Base-by-base conservation (phyloP, 2,329 filamentous ascomycete species). In the Penicillium verrucosum region DNA sequence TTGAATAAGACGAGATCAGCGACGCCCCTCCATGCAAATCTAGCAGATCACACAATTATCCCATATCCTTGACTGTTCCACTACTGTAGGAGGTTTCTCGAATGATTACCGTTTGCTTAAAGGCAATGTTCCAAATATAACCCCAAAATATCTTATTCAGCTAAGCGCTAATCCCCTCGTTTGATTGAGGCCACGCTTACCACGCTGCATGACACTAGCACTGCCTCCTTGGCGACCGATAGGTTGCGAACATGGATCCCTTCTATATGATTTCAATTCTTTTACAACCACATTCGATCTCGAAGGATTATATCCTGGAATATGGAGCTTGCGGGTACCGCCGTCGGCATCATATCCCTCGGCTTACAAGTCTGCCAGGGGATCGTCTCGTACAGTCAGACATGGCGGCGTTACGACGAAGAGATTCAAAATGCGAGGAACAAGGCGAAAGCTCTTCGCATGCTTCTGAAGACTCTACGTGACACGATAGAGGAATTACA, bases 321-420 rank as follows among this genome's bases (percentile, higher is more conserved):
- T 6, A 41, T 41, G 38, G 37, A 41, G 0, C 38, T 60, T 25
- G 58, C 58, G 12, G 56, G 60, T 23, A 56, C 50, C 38, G 55
- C 48, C 8, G 58, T 59, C 29, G 55, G 58, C 12, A 43, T 61
- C 18, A 56, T 60, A 21, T 62, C 58, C 5, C 29, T 62, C 7
- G 60, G 60, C 4, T 32, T 62, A n/a, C 40, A 47, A 27, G 54
- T 58, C 30, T 60, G 60, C 48, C 38, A 52, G 36, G 29, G 45
- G 12, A 44, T 59, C 23, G 45, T 55, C 16, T 38, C 51, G 0
- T 62, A 62, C 41, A 46, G 50, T n/a, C 34, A 38, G 16, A 32
- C 58, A 30, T 51, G 51, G 7, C 40, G 41, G 7, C 55, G 40
- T 18, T 45, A 44, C 14, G 41, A 60, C 23, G 49, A 58, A 12